Percentiles rank a stretch among this genome's conserved stretches.
These are phyloP conservation scores for Hibiscus trionum DNA, from an alignment of 345 rosid species.

Conservation along the genomic window DNA sequence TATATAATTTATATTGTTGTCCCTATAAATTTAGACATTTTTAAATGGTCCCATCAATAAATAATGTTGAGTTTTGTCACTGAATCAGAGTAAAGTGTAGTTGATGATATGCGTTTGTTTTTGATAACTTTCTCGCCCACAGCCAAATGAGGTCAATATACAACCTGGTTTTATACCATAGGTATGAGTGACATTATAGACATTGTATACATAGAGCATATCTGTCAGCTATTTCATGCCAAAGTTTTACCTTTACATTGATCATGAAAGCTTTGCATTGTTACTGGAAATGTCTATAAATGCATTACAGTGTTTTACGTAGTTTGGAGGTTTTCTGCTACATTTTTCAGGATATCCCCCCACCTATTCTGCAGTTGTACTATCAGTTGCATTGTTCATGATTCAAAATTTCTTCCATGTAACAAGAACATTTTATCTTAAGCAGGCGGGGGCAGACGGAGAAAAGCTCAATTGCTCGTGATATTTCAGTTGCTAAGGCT, in stretches of 20 bases:
- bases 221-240: not conserved
- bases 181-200: not conserved
- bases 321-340: not conserved
- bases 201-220: not conserved
- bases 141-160: no score
- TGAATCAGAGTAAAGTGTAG: not conserved
- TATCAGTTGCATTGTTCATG: not conserved
- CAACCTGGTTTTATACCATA: not conserved
- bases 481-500: slow-evolving; percentile 55
- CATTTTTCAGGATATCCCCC: not conserved
- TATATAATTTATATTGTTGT: not conserved
- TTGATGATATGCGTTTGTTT: no score
- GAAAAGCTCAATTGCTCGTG: slow-evolving; percentile 46
- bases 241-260: not conserved
- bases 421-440: not conserved
- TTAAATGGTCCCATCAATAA: no score
- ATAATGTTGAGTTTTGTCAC: no score
- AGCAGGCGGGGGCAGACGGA: slow-evolving; percentile 71
- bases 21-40: no score
- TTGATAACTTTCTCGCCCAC: no score
- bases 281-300: not conserved
- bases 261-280: not conserved
- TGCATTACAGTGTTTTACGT: not conserved
- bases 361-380: not conserved
- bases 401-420: not conserved